A percentile compares a stretch with the other conserved stretches of the same genome.
These are phyloP conservation scores for Sporisorium sorghi DNA, from an alignment of 1,284 basidiomycete species.

Conservation along the genomic window DNA sequence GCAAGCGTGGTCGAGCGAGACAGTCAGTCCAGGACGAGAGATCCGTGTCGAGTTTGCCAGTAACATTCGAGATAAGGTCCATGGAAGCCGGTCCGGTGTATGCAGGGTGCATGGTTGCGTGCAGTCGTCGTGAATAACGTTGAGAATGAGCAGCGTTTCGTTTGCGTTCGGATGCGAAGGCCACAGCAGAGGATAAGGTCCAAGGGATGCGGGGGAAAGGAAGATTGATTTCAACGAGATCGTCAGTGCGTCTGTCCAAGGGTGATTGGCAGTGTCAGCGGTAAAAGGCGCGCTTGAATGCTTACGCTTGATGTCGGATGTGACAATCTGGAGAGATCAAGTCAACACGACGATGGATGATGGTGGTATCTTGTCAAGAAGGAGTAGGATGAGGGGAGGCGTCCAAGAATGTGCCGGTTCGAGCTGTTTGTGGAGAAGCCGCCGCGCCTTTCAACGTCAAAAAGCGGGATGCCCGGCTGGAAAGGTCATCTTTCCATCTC, in stretches of 20 bases:
- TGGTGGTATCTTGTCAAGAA: constrained; percentile 7
- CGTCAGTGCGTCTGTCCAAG: constrained; percentile 8
- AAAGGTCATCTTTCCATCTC: constrained; percentile 16
- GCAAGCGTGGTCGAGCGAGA: neutral
- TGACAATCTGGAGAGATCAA: neutral
- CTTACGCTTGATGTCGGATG: neutral
- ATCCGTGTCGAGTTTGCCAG: neutral
- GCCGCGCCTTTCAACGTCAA: constrained; percentile 15
- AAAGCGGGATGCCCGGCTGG: constrained; percentile 31
- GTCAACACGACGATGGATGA: constrained; percentile 4
- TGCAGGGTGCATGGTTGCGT: neutral
- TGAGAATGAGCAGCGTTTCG: neutral
- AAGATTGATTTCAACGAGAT: neutral
- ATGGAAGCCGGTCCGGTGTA: neutral
- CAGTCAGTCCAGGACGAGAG: neutral
- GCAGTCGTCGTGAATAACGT: neutral
- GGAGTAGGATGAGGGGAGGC: neutral
- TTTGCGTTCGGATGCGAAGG: neutral
- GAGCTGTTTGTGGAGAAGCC: constrained; percentile 33
- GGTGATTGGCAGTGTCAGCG: neutral
- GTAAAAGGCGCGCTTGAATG: neutral
- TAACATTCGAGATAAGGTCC: neutral
- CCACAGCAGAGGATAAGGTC: neutral
- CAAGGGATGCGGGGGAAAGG: neutral
- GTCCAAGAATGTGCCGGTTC: neutral